These are phyloP conservation scores for Podospora australis DNA, from an alignment of 495 filamentous ascomycete species.

Conservation along the genomic window DNA sequence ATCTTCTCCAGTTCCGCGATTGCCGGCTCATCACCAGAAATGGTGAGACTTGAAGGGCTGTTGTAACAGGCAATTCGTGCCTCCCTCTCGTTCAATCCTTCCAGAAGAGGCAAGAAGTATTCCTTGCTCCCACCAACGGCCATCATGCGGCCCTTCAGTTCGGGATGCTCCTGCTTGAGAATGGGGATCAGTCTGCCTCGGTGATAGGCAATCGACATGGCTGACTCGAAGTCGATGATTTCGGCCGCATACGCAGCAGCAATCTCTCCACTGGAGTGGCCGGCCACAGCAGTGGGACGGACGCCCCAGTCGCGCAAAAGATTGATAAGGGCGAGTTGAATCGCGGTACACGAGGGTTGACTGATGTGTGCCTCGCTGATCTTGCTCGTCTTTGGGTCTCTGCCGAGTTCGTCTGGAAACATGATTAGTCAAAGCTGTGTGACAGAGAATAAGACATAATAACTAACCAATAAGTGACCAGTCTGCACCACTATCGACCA, in stretches of 20 bases:
- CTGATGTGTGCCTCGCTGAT: slow-evolving; percentile 41
- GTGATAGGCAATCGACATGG: slow-evolving; percentile 49
- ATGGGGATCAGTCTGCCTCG: slow-evolving; percentile 31
- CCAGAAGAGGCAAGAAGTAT: slow-evolving; percentile 33
- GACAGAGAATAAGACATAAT: background rate
- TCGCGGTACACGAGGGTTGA: slow-evolving; percentile 38
- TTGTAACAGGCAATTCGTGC: slow-evolving; percentile 50
- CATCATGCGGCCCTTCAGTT: slow-evolving; percentile 41
- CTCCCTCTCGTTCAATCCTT: slow-evolving; percentile 29
- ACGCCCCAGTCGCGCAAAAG: slow-evolving; percentile 43
- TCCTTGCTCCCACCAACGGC: slow-evolving; percentile 44
- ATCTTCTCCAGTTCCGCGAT: slow-evolving; percentile 43
- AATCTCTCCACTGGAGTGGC: slow-evolving; percentile 61
- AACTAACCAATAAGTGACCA: slow-evolving; percentile 27
- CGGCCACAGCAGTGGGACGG: slow-evolving; percentile 44
- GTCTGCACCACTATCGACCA: slow-evolving; percentile 27
- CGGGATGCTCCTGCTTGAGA: slow-evolving; percentile 23
- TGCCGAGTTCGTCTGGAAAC: slow-evolving; percentile 20
- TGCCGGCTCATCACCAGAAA: slow-evolving; percentile 50
- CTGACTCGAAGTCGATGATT: slow-evolving; percentile 39
- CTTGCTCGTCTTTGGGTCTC: slow-evolving; percentile 31
- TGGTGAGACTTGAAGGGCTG: slow-evolving; percentile 52
- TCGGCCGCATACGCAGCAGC: slow-evolving; percentile 43
- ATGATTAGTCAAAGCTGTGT: background rate
- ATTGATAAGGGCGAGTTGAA: slow-evolving; percentile 46